Percentiles rank a stretch among this genome's conserved stretches.
Conservation (phyloP, 192 early-diverging fungal genomes). For the Haplosporangium gracile region DNA sequence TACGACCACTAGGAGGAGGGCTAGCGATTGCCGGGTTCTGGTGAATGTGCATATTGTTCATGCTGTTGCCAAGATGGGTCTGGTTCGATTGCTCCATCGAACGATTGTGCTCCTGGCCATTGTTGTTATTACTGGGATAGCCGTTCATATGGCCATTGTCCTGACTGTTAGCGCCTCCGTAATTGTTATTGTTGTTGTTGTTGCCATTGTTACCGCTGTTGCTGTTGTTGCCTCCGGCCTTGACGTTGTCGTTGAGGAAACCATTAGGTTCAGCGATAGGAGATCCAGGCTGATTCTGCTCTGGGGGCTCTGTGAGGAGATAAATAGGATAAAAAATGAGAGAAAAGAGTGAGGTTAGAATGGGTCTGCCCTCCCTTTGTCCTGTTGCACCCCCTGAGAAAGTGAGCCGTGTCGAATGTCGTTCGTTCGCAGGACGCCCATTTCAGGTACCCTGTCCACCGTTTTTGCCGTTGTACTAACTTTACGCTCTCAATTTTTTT, state of each 20-base stretch:
- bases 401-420: constrained; percentile 5
- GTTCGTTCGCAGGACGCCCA: not conserved
- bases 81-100: constrained; percentile 1
- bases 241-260: not conserved
- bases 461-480: not conserved
- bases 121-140: constrained; percentile 14
- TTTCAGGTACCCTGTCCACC: constrained; percentile 7
- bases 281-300: constrained; percentile 20
- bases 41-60: constrained; percentile 23
- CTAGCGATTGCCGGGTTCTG: constrained; percentile 25
- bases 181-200: not conserved
- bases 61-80: constrained; percentile 12
- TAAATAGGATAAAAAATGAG: not conserved
- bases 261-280: constrained; percentile 6
- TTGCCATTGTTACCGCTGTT: not conserved
- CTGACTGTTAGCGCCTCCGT: not conserved
- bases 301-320: constrained; percentile 9
- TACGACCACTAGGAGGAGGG: not conserved
- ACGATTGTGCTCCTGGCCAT: constrained; percentile 4
- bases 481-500: constrained; percentile 2
- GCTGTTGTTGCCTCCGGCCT: not conserved
- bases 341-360: not conserved
- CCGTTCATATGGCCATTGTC: not conserved
- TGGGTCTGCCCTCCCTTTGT: not conserved
- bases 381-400: not conserved